Evolutionary conservation across 1,139 yeast genomes (phyloP).

Genomic region (Wickerhamomyces sp.): DNA sequence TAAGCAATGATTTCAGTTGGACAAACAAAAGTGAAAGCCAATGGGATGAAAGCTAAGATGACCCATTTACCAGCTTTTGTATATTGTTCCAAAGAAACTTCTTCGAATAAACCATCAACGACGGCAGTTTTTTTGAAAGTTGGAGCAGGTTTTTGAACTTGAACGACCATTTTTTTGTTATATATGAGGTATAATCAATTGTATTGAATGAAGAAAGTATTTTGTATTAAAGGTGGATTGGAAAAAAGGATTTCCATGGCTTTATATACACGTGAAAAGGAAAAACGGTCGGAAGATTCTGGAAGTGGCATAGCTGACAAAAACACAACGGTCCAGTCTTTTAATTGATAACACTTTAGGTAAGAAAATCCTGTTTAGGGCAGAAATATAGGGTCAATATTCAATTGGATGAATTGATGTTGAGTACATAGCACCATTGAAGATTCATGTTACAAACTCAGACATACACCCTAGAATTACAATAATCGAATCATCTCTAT

Average conservation of each 20-base stretch:
- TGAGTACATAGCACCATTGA: too few species aligned
- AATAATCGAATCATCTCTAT: not conserved
- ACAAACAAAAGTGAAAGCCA: slow-evolving; percentile 98
- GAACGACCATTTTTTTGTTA: slow-evolving; percentile 69
- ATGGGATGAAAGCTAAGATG: slow-evolving; percentile 90
- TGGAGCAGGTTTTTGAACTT: slow-evolving; percentile 95
- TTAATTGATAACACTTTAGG: too few species aligned
- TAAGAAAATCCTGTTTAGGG: too few species aligned
- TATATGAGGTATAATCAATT: not conserved
- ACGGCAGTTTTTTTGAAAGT: slow-evolving; percentile 94
- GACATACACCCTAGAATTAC: not conserved
- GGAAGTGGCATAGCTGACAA: slow-evolving; percentile 17
- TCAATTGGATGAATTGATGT: too few species aligned
- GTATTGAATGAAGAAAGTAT: not conserved
- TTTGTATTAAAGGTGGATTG: not conserved
- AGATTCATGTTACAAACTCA: not conserved
- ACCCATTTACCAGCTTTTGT: slow-evolving; percentile 87
- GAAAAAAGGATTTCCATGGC: slow-evolving; percentile 1
- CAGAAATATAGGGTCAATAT: too few species aligned
- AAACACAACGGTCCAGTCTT: not conserved
- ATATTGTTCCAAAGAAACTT: slow-evolving; percentile 88
- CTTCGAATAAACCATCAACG: slow-evolving; percentile 92
- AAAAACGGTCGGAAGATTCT: slow-evolving; percentile 1
- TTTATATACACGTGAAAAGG: not conserved
- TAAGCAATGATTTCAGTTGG: slow-evolving; percentile 99